These are phyloP conservation scores for Orbilia ellipsospora DNA, from an alignment of 2,329 filamentous ascomycete genomes.

Conservation along the genomic window DNA sequence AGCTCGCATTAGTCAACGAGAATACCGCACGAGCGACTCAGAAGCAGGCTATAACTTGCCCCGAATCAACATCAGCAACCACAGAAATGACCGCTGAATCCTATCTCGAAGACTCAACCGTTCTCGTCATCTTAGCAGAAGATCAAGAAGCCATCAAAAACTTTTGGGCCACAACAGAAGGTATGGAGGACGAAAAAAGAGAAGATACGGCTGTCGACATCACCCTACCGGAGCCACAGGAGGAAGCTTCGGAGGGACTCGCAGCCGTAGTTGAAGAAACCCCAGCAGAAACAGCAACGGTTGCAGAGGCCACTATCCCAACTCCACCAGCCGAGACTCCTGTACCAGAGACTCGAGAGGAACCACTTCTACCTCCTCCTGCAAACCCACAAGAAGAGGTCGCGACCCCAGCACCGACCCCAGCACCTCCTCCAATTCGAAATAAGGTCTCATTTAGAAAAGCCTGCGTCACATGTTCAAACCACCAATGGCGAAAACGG, in stretches of 20 bases:
- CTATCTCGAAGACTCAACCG: conserved; percentile 26
- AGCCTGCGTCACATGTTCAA: conserved; percentile 23
- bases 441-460: conserved; percentile 19
- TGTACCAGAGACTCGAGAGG: background rate
- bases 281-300: background rate
- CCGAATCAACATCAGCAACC: conserved; percentile 14
- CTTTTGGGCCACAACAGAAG: conserved; percentile 23
- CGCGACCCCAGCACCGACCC: conserved; percentile 1
- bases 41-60: conserved; percentile 9
- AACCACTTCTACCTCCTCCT: background rate
- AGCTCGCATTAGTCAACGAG: conserved; percentile 16
- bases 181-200: conserved; percentile 30
- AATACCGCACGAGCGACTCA: conserved; percentile 34
- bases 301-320: background rate
- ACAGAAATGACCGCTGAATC: conserved; percentile 12
- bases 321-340: conserved; percentile 7
- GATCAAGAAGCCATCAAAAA: conserved; percentile 39
- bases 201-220: conserved; percentile 31
- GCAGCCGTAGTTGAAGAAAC: background rate
- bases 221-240: conserved; percentile 31
- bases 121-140: conserved; percentile 33
- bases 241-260: background rate
- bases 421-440: conserved; percentile 12
- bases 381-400: background rate
- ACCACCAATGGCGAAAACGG: background rate